Evolutionary conservation across 768 basidiomycete genomes (phyloP).

Genomic region (Termitomyces sp.): DNA sequence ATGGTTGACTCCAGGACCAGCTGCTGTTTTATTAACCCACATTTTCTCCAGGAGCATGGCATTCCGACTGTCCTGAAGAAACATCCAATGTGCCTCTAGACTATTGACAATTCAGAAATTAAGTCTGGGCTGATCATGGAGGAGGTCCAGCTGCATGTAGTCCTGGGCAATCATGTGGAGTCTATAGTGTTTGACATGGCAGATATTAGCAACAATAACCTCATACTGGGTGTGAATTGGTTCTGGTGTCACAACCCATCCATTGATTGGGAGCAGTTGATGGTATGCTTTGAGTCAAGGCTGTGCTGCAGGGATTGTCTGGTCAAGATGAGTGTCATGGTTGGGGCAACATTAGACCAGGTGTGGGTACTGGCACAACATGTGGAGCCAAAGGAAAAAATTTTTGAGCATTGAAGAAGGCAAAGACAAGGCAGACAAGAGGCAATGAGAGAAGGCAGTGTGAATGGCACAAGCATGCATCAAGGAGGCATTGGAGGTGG

Average conservation of each 20-base stretch:
- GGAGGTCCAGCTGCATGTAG: neutral
- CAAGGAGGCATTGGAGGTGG: too few species aligned
- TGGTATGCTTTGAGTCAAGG: neutral
- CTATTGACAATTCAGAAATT: neutral
- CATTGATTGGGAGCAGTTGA: neutral
- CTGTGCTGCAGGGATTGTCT: neutral
- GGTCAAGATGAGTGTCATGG: too few species aligned
- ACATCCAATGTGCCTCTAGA: neutral
- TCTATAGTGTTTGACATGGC: neutral
- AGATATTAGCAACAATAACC: neutral
- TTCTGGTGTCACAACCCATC: neutral
- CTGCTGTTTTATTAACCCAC: neutral
- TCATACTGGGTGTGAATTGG: too few species aligned
- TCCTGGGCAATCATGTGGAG: neutral
- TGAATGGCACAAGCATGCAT: too few species aligned
- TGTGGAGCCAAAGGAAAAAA: too few species aligned
- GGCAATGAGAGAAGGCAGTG: too few species aligned
- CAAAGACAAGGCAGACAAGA: too few species aligned
- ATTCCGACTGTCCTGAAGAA: neutral
- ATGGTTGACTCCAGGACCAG: neutral
- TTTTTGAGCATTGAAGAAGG: too few species aligned
- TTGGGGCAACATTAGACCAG: too few species aligned
- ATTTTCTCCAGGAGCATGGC: neutral
- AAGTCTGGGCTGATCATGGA: neutral
- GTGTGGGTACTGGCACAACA: too few species aligned